Evolutionary conservation across 148 eudicot genomes (phyloP), one percentile per base, ranked within the genome.

Genomic region (Fallopia convolvulus): DNA sequence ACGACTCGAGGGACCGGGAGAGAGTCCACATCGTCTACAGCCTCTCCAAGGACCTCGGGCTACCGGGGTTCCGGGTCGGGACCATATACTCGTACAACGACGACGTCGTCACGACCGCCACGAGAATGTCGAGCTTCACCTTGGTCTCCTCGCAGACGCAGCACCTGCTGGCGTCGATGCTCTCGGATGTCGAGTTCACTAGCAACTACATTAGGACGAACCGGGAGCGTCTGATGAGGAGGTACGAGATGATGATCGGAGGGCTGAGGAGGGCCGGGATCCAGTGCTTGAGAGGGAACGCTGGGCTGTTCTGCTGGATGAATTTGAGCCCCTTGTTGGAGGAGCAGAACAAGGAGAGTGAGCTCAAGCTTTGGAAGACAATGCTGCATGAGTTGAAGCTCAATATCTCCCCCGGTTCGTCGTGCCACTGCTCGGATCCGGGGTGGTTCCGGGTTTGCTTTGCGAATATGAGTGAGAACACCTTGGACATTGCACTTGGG

Each of bases 391-490:
- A 89, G 11, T 89, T 90, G 75, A 93, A 87, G 84, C 61, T 93
- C 18, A 93, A 93, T 72, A 87, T 93, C 0, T 91, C 98, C 8
- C 97, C 98, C 0, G 98, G 98, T 2, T 86, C 84, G 1, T 91
- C 98, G 0, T 91, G 96, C 71, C 98, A 88, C 75, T 93, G 94
- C 50, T 88, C 90, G 0, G 92, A 91, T 13, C 89, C 94, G 0
- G 93, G 98, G 18, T 93, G 98, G 98, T 93, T 93, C 77, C 81
- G 98, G 78, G 97, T 91, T 32, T 93, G 96, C 79, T 93, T 91
- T 81, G 96, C 98, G 0, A 91, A 93, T 55, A 93, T 93, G 98
- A 91, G 91, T 75, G 91, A 93, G 81, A 65, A 81, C 48, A 93
- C 98, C 48, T 82, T 93, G 5, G 83, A 89, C 61, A 77, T 91